A percentile compares a stretch with the other conserved stretches of the same genome.
Evolutionary conservation across 148 eudicot genomes (phyloP).

Genomic region (Limonium bicolor): DNA sequence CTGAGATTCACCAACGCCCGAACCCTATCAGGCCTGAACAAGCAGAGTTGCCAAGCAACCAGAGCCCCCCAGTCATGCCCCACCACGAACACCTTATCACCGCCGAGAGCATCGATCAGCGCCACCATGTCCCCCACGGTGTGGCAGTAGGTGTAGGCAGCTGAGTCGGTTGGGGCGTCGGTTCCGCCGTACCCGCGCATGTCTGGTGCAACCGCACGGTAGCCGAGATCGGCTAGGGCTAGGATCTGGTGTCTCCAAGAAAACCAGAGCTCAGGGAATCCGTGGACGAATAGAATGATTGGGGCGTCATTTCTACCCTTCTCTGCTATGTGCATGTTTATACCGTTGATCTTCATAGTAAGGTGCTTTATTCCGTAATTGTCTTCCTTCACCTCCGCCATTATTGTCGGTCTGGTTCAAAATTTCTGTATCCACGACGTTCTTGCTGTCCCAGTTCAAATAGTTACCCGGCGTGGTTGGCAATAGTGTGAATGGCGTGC

Average conservation of each 20-base stretch:
- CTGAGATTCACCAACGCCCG: constrained; percentile 18
- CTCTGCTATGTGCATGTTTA: constrained; percentile 7
- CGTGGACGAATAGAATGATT: constrained; percentile 38
- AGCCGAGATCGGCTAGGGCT: constrained; percentile 31
- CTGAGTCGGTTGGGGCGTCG: constrained; percentile 27
- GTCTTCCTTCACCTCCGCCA: too few relatives aligned
- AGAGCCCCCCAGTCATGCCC: constrained; percentile 33
- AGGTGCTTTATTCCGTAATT: neutral
- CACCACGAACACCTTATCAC: constrained; percentile 32
- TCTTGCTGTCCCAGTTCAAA: too few relatives aligned
- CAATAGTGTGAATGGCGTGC: too few relatives aligned
- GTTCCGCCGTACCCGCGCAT: constrained; percentile 54
- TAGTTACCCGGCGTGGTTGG: too few relatives aligned
- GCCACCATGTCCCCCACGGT: constrained; percentile 46
- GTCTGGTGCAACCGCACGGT: constrained; percentile 49
- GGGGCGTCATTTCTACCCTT: constrained; percentile 37
- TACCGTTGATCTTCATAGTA: constrained; percentile 1
- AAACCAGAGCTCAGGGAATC: constrained; percentile 63
- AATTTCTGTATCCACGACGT: too few relatives aligned
- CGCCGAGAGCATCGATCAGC: constrained; percentile 25
- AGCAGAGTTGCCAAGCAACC: constrained; percentile 16
- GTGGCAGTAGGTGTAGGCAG: constrained; percentile 34
- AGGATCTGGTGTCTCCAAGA: constrained; percentile 55
- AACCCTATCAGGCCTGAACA: constrained; percentile 19
- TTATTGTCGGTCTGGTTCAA: too few relatives aligned